Conservation (phyloP, 2,329 filamentous ascomycete genomes). For the Ramichloridium luteum region DNA sequence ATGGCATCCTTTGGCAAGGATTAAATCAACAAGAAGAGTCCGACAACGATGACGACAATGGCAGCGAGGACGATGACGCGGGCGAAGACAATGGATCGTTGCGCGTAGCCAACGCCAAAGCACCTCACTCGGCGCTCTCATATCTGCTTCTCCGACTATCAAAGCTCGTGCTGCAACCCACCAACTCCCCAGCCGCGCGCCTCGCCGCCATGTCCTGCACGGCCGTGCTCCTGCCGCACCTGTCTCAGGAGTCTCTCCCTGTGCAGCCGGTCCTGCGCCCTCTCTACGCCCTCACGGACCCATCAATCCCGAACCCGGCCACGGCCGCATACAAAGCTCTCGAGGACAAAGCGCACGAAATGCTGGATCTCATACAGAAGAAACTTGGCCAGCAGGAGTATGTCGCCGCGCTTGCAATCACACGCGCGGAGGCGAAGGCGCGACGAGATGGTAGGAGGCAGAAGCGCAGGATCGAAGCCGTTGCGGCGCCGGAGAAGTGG, state of each 20-base stretch:
- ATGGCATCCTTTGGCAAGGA: constrained; percentile 40
- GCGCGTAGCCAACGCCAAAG: constrained; percentile 25
- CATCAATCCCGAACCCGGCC: constrained; percentile 46
- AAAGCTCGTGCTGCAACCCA: constrained; percentile 59
- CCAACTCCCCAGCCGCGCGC: constrained; percentile 41
- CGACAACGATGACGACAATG: constrained; percentile 30
- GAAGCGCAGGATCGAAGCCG: constrained; percentile 83
- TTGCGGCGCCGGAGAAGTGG: constrained; percentile 67
- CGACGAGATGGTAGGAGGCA: constrained; percentile 61
- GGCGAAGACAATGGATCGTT: no score
- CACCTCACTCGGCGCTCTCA: constrained; percentile 43
- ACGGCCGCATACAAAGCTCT: constrained; percentile 55
- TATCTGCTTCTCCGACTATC: constrained; percentile 70
- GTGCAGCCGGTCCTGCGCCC: constrained; percentile 54
- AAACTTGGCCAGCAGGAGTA: constrained; percentile 73
- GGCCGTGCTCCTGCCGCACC: constrained; percentile 58
- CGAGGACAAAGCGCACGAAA: constrained; percentile 58
- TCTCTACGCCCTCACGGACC: constrained; percentile 74
- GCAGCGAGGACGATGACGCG: constrained; percentile 31
- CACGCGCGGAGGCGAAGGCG: constrained; percentile 59
- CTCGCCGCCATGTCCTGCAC: constrained; percentile 37
- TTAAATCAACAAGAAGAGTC: constrained; percentile 32
- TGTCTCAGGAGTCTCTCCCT: constrained; percentile 50
- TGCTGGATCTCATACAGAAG: constrained; percentile 73
- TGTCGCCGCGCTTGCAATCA: constrained; percentile 58